A percentile compares a stretch with the other conserved stretches of the same genome.
phyloP scores from a whole-genome alignment of 1,284 basidiomycete genomes.

The Laetiporus sulphureus region DNA sequence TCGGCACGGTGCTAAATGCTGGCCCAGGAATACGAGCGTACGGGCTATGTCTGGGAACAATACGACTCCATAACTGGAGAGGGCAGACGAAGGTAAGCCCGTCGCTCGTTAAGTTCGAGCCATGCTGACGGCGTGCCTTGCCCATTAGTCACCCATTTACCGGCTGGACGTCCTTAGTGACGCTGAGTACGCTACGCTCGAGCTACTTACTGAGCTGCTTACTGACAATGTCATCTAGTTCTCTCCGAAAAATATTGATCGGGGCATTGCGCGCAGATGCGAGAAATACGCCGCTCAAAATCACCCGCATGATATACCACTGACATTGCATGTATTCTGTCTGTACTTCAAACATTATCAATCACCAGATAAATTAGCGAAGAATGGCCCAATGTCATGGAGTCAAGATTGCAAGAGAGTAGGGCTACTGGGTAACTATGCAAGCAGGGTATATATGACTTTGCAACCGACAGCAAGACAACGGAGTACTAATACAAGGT shows the following conservation, averaged over 20 bases:
- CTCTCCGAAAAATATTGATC: slow-evolving; percentile 40
- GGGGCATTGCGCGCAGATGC: too few relatives aligned
- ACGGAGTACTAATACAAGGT: too few relatives aligned
- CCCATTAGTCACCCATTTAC: slow-evolving; percentile 80
- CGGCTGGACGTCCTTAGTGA: slow-evolving; percentile 85
- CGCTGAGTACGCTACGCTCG: slow-evolving; percentile 52
- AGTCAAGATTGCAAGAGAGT: too few relatives aligned
- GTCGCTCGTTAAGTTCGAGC: slow-evolving; percentile 3
- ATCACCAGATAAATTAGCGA: too few relatives aligned
- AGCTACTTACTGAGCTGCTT: slow-evolving; percentile 5
- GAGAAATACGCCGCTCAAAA: too few relatives aligned
- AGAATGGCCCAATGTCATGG: too few relatives aligned
- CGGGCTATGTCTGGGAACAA: slow-evolving; percentile 96
- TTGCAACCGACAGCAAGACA: too few relatives aligned
- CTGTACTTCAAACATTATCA: too few relatives aligned
- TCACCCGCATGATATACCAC: too few relatives aligned
- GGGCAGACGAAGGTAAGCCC: slow-evolving; percentile 70
- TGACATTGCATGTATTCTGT: too few relatives aligned
- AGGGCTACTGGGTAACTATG: too few relatives aligned
- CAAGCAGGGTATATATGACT: too few relatives aligned
- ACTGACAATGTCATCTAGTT: slow-evolving; percentile 23
- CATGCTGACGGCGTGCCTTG: slow-evolving; percentile 6
- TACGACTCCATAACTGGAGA: slow-evolving; percentile 82
- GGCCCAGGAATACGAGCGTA: slow-evolving; percentile 78
- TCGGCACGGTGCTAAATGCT: background rate